These are phyloP conservation scores for Didymella keratinophila DNA, from an alignment of 2,329 filamentous ascomycete genomes.

Conservation along the genomic window DNA sequence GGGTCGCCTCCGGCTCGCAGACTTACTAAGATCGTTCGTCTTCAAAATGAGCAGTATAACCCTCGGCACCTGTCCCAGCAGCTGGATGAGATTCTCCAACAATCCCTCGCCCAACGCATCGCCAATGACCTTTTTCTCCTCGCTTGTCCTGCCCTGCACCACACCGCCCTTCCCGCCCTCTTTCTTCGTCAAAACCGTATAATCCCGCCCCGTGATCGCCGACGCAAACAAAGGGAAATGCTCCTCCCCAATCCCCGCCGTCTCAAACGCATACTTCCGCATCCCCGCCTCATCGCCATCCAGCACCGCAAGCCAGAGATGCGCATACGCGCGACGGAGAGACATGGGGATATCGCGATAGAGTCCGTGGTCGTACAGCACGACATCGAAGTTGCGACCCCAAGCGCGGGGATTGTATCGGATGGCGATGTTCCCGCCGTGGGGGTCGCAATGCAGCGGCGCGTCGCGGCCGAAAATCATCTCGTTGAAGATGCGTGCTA, in stretches of 20 bases:
- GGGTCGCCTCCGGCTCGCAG: not conserved
- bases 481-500: slow-evolving; percentile 95
- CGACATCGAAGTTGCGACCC: slow-evolving; percentile 86
- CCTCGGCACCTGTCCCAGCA: slow-evolving; percentile 86
- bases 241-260: slow-evolving; percentile 86
- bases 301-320: slow-evolving; percentile 96
- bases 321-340: slow-evolving; percentile 86
- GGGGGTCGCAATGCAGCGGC: slow-evolving; percentile 94
- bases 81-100: slow-evolving; percentile 83
- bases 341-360: slow-evolving; percentile 88
- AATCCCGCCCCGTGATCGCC: slow-evolving; percentile 95
- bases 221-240: slow-evolving; percentile 96
- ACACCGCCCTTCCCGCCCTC: slow-evolving; percentile 47
- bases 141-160: slow-evolving; percentile 66
- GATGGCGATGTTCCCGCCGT: slow-evolving; percentile 95
- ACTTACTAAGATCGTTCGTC: slow-evolving; percentile 88
- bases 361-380: slow-evolving; percentile 95
- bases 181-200: slow-evolving; percentile 71
- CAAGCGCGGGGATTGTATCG: slow-evolving; percentile 72
- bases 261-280: slow-evolving; percentile 86
- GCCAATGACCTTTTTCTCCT: slow-evolving; percentile 88
- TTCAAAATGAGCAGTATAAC: slow-evolving; percentile 96
- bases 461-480: slow-evolving; percentile 96
- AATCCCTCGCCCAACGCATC: slow-evolving; percentile 86
- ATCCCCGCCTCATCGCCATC: slow-evolving; percentile 85